Base-by-base conservation (phyloP, 106 monocot species). In the Dendrobium officinale region DNA sequence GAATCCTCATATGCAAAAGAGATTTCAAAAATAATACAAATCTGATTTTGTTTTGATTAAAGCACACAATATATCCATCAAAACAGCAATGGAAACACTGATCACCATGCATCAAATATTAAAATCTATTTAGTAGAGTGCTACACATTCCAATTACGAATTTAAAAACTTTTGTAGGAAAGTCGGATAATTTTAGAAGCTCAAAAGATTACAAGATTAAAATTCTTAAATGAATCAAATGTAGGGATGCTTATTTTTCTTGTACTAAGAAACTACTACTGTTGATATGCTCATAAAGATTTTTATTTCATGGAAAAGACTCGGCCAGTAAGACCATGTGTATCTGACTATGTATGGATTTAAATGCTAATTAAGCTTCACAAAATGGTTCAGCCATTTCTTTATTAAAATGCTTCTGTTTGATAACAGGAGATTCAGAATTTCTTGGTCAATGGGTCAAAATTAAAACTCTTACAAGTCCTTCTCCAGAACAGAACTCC, bases 401-500 rank as follows among this genome's bases (percentile, higher is more conserved):
- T 37, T 31, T 16, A 16, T 37, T 37, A 33, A 22, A 70, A 16
- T 37, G 37, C 0, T 11, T 33, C 17, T 4, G 29, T 15, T 29
- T 27, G 27, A 27, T 27, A 37, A 70, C 2, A 70, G 2, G 37
- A 70, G 13, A 70, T 66, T 26, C 6, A 66, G 64, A 26, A 66
- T 70, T 37, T 15, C 15, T 29, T 33, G 29, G 70, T 37, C 10
- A 70, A 70, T 15, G 26, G 9, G 56, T 51, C 29, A 13, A 78
- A 54, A 51, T 5, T 45, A 22, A 67, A 82, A 77, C 55, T 79
- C 89, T 86, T 83, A 99, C 98, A 81, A 99, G 85, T 61, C 98
- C 98, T 90, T 99, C 98, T 81, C 98, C 98, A 80, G 98, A 99
- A 79, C 92, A 80, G 86, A 99, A 99, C 44, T 93, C 95, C 88